Evolutionary conservation across 202 grass and related monocot species (phyloP), one percentile per base, ranked within the genome.

Genomic region (Zoysia matrella): DNA sequence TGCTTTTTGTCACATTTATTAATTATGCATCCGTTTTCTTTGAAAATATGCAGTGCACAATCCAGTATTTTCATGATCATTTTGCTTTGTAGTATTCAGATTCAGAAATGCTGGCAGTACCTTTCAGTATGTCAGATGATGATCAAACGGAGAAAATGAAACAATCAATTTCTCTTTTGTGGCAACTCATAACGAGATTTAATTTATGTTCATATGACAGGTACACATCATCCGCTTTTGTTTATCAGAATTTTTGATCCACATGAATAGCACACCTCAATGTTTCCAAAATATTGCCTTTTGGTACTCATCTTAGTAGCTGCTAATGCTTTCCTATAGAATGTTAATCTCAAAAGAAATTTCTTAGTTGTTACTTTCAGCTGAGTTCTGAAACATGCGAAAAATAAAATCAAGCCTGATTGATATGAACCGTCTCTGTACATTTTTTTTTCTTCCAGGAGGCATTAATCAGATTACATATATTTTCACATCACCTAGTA

Each of bases 351-450:
- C n/a, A 14, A 82, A 60, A n/a, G 14, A 36, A 73, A 18, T 78
- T 47, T 16, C 53, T 55, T 40, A 73, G 76, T 12, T 81, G 60
- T 10, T 67, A 78, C 15, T 40, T 40, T 63, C 4, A 74, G 14
- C 39, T 86, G 53, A 47, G 44, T 30, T 66, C 49, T 78, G 11
- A 78, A 68, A 69, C 60, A 85, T 81, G 2, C 74, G 51, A 71
- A 83, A 64, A 9, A 84, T 71, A 22, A 22, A 22, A 22, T 22
- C 45, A 53, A 80, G 48, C 47, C 14, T 87, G 71, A 69, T 47
- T 81, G 57, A 69, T 78, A 72, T 78, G 48, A 70, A 56, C 53
- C 70, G 66, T 90, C 56, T 71, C 39, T 88, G 67, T 91, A 84
- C 81, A 67, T 58, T 14, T 53, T 66, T 8, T 13, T 8, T n/a